These are phyloP conservation scores for Arabidopsis lyrata DNA, from an alignment of 441 rosid species.

Conservation along the genomic window DNA sequence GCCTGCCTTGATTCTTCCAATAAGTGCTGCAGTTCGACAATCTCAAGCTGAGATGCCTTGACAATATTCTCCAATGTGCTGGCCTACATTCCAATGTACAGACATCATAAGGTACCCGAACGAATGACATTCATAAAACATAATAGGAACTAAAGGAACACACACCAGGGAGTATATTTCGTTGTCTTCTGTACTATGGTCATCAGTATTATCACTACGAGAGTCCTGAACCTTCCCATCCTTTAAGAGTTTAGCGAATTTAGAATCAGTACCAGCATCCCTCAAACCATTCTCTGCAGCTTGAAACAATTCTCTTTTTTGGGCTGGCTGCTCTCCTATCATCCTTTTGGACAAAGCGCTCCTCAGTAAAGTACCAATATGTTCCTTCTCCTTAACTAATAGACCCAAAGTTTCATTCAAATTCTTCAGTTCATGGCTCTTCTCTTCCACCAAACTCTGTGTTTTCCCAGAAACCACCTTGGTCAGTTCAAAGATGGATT, in stretches of 20 bases:
- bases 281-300: conserved; percentile 85
- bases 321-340: conserved; percentile 59
- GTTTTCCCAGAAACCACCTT: conserved; percentile 57
- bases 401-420: conserved; percentile 72
- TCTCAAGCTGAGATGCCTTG: conserved; percentile 89
- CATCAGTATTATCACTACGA: conserved; percentile 41
- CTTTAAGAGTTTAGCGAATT: conserved; percentile 54
- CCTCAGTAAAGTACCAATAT: conserved; percentile 81
- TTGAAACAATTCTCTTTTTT: conserved; percentile 61
- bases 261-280: conserved; percentile 76
- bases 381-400: conserved; percentile 83
- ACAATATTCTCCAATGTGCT: conserved; percentile 91
- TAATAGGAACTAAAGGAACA: conserved; percentile 30
- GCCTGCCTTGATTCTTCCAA: conserved; percentile 81
- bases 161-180: conserved; percentile 84
- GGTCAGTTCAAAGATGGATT: conserved; percentile 71
- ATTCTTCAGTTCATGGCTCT: conserved; percentile 60
- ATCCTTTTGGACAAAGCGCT: conserved; percentile 84
- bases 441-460: conserved; percentile 63
- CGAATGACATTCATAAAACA: conserved; percentile 17
- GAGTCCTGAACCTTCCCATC: conserved; percentile 49
- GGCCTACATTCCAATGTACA: conserved; percentile 59
- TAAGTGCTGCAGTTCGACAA: conserved; percentile 72
- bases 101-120: conserved; percentile 26
- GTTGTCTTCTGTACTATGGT: conserved; percentile 62